Evolutionary conservation across 2,329 filamentous ascomycete species (phyloP).

Genomic region (Cadophora sp.): DNA sequence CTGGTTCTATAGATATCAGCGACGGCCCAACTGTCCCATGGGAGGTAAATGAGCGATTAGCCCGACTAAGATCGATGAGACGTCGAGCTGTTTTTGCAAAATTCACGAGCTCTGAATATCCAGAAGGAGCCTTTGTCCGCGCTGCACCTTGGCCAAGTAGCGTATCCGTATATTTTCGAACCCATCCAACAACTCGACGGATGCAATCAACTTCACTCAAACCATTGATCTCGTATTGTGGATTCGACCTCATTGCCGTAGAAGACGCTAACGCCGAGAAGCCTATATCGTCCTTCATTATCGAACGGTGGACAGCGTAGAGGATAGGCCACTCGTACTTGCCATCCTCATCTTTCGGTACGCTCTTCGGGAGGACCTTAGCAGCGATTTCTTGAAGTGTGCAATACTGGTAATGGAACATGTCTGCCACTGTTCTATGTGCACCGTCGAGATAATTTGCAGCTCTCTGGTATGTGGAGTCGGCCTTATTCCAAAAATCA

Average conservation of each 20-base stretch:
- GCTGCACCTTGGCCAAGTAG: constrained; percentile 4
- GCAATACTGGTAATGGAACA: constrained; percentile 48
- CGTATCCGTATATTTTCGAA: constrained; percentile 57
- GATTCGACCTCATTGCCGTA: constrained; percentile 55
- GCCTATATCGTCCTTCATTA: constrained; percentile 64
- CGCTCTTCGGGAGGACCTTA: constrained; percentile 44
- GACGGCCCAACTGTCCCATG: constrained; percentile 56
- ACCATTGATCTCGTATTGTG: constrained; percentile 68
- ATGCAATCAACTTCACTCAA: constrained; percentile 59
- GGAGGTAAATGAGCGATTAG: constrained; percentile 54
- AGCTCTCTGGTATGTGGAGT: constrained; percentile 54
- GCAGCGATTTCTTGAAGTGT: constrained; percentile 54
- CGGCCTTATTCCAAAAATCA: constrained; percentile 51
- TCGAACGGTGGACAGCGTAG: constrained; percentile 73
- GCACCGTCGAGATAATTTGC: constrained; percentile 55
- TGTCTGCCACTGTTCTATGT: constrained; percentile 53
- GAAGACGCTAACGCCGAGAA: constrained; percentile 60
- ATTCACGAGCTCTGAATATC: constrained; percentile 24
- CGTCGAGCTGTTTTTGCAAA: constrained; percentile 59
- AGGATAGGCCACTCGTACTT: constrained; percentile 57
- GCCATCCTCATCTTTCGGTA: constrained; percentile 38
- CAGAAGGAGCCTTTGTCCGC: not conserved
- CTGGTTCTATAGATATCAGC: constrained; percentile 26
- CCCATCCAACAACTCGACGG: constrained; percentile 55
- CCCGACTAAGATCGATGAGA: constrained; percentile 59